Evolutionary conservation across 371 early-diverging fungal species (phyloP).

Genomic region (Syncephalastrum monosporum): DNA sequence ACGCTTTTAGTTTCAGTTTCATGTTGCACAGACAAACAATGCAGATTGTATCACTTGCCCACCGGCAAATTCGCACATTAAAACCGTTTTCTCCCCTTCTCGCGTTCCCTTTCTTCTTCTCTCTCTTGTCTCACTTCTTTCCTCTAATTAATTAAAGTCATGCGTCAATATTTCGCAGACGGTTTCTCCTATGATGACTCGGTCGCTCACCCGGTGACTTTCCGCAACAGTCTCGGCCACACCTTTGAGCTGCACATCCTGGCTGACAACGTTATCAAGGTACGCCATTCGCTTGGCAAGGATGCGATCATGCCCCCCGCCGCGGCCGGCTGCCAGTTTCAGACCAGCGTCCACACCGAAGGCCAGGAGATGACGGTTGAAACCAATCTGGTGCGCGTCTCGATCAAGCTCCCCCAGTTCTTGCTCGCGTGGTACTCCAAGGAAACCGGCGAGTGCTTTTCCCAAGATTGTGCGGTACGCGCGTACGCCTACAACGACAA

Average conservation of each 20-base stretch:
- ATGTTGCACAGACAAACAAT: too few relatives aligned
- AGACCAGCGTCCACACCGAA: not conserved
- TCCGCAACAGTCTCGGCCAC: slow-evolving; percentile 24
- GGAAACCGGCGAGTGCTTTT: slow-evolving; percentile 31
- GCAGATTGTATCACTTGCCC: too few relatives aligned
- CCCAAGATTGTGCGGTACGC: slow-evolving; percentile 53
- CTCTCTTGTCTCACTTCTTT: slow-evolving; percentile 11
- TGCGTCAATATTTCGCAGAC: slow-evolving; percentile 32
- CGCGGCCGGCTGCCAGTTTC: not conserved
- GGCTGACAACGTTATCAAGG: slow-evolving; percentile 17
- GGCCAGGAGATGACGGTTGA: slow-evolving; percentile 12
- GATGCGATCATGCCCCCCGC: not conserved
- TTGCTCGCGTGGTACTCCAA: slow-evolving; percentile 21
- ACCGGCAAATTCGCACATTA: too few relatives aligned
- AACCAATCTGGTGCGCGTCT: slow-evolving; percentile 19
- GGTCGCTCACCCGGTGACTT: slow-evolving; percentile 24
- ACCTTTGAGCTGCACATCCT: slow-evolving; percentile 18
- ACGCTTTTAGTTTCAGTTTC: too few relatives aligned
- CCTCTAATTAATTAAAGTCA: slow-evolving; percentile 3
- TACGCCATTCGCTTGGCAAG: slow-evolving; percentile 7
- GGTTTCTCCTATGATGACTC: slow-evolving; percentile 21
- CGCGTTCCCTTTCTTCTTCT: slow-evolving; percentile 10
- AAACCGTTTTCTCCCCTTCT: slow-evolving; percentile 5
- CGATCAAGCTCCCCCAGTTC: slow-evolving; percentile 14
- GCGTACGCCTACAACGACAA: slow-evolving; percentile 43